phyloP scores from a whole-genome alignment of 176 grass and related monocot genomes.

The Bonia amplexicaulis region DNA sequence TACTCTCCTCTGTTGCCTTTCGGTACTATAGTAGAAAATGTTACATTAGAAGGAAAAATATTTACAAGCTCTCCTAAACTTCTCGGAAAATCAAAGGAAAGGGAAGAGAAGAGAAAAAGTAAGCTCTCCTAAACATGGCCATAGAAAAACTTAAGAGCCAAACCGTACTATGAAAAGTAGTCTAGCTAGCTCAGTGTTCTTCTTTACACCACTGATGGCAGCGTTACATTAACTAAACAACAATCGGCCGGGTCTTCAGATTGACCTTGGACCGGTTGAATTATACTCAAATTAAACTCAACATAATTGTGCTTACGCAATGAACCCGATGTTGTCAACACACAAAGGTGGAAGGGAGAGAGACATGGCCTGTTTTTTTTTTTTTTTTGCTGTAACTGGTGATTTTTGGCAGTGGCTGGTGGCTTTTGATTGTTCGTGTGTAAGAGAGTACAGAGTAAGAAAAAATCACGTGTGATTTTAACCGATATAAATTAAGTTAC shows the following conservation, averaged over 20 bases:
- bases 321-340: neutral
- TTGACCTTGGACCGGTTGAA: conserved; percentile 24
- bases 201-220: neutral
- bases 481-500: too few species aligned
- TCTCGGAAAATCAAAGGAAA: neutral
- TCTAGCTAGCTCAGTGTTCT: neutral
- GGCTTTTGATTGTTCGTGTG: too few species aligned
- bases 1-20: too few species aligned
- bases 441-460: too few species aligned
- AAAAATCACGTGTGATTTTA: too few species aligned
- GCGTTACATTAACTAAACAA: neutral
- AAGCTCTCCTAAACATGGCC: neutral
- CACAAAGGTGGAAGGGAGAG: neutral
- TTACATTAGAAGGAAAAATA: too few species aligned
- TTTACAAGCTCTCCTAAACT: neutral
- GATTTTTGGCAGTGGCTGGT: too few species aligned
- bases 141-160: neutral
- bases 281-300: neutral
- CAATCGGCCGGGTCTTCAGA: neutral
- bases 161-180: neutral
- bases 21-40: too few species aligned
- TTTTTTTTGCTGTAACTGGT: too few species aligned
- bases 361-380: too few species aligned
- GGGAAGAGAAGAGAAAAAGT: neutral
- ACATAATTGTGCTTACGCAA: neutral